phyloP scores from a whole-genome alignment of 495 filamentous ascomycete species.

The Rostrohypoxylon terebratum region DNA sequence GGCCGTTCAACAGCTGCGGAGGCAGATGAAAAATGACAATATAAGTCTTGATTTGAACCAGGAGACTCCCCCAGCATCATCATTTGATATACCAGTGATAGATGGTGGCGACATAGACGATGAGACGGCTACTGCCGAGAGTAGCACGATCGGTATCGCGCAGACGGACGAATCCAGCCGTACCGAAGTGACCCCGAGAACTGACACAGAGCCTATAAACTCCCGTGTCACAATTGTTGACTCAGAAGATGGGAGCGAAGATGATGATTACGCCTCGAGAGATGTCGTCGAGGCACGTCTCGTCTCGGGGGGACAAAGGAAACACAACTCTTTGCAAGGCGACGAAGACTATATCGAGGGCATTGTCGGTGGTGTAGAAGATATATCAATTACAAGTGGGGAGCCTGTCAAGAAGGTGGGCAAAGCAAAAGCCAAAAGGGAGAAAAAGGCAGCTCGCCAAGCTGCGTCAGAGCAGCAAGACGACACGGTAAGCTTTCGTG shows the following conservation, averaged over 20 bases:
- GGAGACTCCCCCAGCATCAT: background rate
- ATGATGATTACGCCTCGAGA: constrained; percentile 60
- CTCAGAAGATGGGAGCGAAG: constrained; percentile 42
- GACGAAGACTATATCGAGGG: constrained; percentile 16
- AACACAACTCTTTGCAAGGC: background rate
- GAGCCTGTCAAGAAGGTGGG: constrained; percentile 68
- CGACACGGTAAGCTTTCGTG: constrained; percentile 49
- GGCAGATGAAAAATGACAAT: constrained; percentile 86
- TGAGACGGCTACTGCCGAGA: constrained; percentile 5
- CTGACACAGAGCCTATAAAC: constrained; percentile 12
- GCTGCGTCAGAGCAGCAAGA: constrained; percentile 56
- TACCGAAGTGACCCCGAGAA: constrained; percentile 9
- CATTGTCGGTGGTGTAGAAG: constrained; percentile 28
- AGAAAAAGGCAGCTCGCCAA: constrained; percentile 79
- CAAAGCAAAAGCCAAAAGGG: constrained; percentile 88
- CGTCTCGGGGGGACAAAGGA: background rate
- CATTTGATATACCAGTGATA: background rate
- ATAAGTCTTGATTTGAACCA: constrained; percentile 65
- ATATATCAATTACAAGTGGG: constrained; percentile 23
- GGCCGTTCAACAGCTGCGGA: constrained; percentile 78
- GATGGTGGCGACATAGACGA: constrained; percentile 10
- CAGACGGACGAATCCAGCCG: constrained; percentile 10
- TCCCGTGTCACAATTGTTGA: constrained; percentile 12
- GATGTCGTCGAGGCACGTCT: constrained; percentile 56
- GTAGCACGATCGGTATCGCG: background rate